A percentile compares a stretch with the other conserved stretches of the same genome.
phyloP scores from a whole-genome alignment of 305 asterid species.

The Solanum hybrid region DNA sequence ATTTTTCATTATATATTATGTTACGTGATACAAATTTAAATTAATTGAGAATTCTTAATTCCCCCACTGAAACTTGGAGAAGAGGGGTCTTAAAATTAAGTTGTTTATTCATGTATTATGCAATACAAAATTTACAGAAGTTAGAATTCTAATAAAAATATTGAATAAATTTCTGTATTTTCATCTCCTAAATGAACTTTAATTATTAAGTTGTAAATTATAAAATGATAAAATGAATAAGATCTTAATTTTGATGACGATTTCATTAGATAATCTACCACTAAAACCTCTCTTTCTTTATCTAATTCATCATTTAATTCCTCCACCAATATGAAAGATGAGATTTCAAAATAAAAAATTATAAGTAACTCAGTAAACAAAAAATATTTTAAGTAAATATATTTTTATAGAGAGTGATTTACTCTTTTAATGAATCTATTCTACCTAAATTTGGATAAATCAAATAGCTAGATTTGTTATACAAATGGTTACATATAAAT shows the following conservation, averaged over 20 bases:
- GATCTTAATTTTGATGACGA: neutral
- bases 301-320: too few species aligned
- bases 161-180: neutral
- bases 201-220: neutral
- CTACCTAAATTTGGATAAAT: neutral
- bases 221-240: neutral
- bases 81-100: neutral
- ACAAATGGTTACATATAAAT: neutral
- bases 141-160: neutral
- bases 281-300: too few species aligned
- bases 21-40: too few species aligned
- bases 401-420: neutral
- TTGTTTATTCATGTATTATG: neutral
- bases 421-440: neutral
- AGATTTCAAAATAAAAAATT: neutral
- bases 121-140: neutral
- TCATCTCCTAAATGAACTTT: neutral
- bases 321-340: neutral
- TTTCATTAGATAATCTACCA: too few species aligned
- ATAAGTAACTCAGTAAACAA: neutral
- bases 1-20: too few species aligned
- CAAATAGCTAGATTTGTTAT: neutral
- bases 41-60: neutral
- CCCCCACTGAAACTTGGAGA: neutral
- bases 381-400: neutral